Evolutionary conservation across 2,329 filamentous ascomycete genomes (phyloP).

Genomic region (Cercospora zeina): DNA sequence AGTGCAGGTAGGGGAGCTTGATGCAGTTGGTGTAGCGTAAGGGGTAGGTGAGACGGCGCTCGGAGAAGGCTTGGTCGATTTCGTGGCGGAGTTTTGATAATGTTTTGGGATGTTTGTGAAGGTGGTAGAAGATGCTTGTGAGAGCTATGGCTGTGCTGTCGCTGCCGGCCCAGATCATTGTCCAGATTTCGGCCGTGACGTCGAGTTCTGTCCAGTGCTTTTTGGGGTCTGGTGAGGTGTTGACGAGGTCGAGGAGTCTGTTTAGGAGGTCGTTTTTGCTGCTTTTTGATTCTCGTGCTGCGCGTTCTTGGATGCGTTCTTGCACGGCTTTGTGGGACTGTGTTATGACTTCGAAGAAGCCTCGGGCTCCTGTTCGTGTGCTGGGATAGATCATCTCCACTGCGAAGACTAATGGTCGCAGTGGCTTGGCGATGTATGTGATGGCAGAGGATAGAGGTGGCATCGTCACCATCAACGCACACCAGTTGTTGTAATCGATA

Average conservation of each 20-base stretch:
- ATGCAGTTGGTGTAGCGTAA: conserved; percentile 38
- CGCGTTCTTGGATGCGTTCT: conserved; percentile 14
- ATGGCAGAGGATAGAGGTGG: conserved; percentile 14
- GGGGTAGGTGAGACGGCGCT: conserved; percentile 36
- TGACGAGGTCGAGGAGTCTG: conserved; percentile 31
- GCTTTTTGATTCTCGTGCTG: conserved; percentile 17
- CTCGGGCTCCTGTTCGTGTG: conserved; percentile 3
- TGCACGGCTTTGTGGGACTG: conserved; percentile 12
- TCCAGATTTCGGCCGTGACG: conserved; percentile 26
- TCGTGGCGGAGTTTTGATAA: conserved; percentile 41
- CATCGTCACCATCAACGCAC: conserved; percentile 18
- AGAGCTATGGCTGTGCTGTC: conserved; percentile 40
- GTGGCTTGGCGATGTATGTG: conserved; percentile 11
- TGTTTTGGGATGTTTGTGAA: conserved; percentile 40
- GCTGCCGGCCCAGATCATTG: conserved; percentile 49
- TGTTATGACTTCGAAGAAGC: conserved; percentile 17
- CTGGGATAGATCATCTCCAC: conserved; percentile 18
- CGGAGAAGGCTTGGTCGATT: conserved; percentile 35
- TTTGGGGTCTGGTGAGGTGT: conserved; percentile 24
- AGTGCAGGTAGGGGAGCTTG: conserved; percentile 46
- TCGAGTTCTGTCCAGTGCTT: conserved; percentile 15
- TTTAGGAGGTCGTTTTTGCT: conserved; percentile 25
- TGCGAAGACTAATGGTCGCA: conserved; percentile 12
- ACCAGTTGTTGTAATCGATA: conserved; percentile 23
- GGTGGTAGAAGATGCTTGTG: conserved; percentile 43